A percentile compares a stretch with the other conserved stretches of the same genome.
Evolutionary conservation across 805 yeast genomes (phyloP).

Genomic region (Candida taoyuanica): DNA sequence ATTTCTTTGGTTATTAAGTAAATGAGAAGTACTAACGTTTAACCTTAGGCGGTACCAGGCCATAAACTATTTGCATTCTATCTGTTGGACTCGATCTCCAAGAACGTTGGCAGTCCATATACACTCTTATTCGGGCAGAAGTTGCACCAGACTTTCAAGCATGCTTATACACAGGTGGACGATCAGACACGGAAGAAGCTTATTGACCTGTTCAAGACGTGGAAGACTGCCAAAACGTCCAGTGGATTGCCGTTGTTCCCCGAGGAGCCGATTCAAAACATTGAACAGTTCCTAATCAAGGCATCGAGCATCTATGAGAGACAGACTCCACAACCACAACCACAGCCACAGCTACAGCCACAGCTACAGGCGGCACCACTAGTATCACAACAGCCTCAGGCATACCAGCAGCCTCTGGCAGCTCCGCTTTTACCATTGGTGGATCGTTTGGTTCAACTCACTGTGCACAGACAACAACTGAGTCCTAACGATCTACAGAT

Average conservation of each 20-base stretch:
- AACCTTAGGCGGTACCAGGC: slow-evolving; percentile 56
- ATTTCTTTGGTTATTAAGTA: no score
- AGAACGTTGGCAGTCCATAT: slow-evolving; percentile 87
- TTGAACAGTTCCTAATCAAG: slow-evolving; percentile 66
- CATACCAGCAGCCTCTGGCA: slow-evolving; percentile 20
- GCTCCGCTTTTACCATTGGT: slow-evolving; percentile 30
- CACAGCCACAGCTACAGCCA: slow-evolving; percentile 4
- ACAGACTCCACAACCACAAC: slow-evolving; percentile 5
- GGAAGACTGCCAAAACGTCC: slow-evolving; percentile 67
- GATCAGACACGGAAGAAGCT: slow-evolving; percentile 71
- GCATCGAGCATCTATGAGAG: slow-evolving; percentile 45
- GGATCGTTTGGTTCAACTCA: slow-evolving; percentile 32
- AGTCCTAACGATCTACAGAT: slow-evolving; percentile 29
- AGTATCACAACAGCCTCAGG: slow-evolving; percentile 3
- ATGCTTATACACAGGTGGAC: slow-evolving; percentile 73
- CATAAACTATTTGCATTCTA: slow-evolving; percentile 84
- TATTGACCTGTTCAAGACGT: slow-evolving; percentile 75
- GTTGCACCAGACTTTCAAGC: slow-evolving; percentile 64
- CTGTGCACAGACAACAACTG: slow-evolving; percentile 29
- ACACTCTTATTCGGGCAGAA: slow-evolving; percentile 70
- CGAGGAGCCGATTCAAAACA: slow-evolving; percentile 58
- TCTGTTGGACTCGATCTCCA: slow-evolving; percentile 85
- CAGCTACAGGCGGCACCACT: slow-evolving; percentile 9
- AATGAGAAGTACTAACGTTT: no score
- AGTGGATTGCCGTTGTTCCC: slow-evolving; percentile 73